Conservation (phyloP, 169 alveolate genomes). For the Cryptosporidium sp. region DNA sequence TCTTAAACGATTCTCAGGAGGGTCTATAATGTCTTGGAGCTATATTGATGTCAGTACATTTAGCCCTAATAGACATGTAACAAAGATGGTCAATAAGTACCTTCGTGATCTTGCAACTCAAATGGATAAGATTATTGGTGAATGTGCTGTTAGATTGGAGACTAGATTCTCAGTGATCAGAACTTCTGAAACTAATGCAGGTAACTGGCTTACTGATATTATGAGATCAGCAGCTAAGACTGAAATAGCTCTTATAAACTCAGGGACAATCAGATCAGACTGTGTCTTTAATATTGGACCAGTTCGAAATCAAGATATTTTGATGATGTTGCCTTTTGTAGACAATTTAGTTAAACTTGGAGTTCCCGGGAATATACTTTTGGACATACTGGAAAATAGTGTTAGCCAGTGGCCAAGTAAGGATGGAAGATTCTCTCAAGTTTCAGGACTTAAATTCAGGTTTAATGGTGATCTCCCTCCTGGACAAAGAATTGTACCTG, state of each 20-base stretch:
- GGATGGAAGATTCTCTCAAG: conserved; percentile 89
- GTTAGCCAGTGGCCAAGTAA: conserved; percentile 86
- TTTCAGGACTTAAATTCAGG: conserved; percentile 82
- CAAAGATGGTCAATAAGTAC: conserved; percentile 78
- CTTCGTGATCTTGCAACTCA: conserved; percentile 78
- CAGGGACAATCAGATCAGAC: conserved; percentile 91
- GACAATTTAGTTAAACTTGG: conserved; percentile 84
- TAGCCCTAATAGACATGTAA: conserved; percentile 78
- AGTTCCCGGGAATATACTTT: conserved; percentile 80
- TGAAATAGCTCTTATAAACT: conserved; percentile 87
- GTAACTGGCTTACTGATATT: conserved; percentile 88
- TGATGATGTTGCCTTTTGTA: conserved; percentile 85
- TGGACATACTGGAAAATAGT: conserved; percentile 82
- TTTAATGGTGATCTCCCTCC: conserved; percentile 76
- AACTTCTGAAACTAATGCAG: conserved; percentile 84
- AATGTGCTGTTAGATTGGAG: conserved; percentile 83
- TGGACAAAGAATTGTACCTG: conserved; percentile 80
- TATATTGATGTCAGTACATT: conserved; percentile 76
- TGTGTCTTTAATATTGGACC: conserved; percentile 83
- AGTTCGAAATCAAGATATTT: conserved; percentile 80
- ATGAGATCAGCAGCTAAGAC: conserved; percentile 82
- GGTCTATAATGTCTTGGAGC: conserved; percentile 81
- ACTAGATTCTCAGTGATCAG: conserved; percentile 85
- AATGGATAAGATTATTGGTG: conserved; percentile 83
- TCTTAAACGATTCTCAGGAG: conserved; percentile 78